Evolutionary conservation across 495 filamentous ascomycete species (phyloP), one percentile per base, ranked within the genome.

Genomic region (Talaromyces trachyspermus): DNA sequence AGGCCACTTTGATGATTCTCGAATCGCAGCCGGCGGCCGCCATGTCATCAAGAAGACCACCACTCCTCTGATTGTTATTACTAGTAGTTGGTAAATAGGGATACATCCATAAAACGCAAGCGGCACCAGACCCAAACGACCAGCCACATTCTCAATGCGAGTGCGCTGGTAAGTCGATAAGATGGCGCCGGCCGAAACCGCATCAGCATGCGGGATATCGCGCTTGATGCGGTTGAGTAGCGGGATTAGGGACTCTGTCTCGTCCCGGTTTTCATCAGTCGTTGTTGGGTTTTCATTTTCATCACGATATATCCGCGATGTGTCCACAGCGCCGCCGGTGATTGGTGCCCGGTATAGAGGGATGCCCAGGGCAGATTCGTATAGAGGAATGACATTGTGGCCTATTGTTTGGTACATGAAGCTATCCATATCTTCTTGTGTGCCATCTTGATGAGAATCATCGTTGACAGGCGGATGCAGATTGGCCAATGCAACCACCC

Each of bases 361-460:
- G 24, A 95, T 66, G 2, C 71, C 74, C 3, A 95, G 80, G 2
- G 86, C 88, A 24, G 75, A 54, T 49, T 81, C 79, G 61, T 95
- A 97, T 15, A 95, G 76, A 5, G 91, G 92, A 40, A 96, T 84
- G 15, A 96, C 66, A 43, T 73, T 72, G 66, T 96, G 90, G 30
- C 92, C 92, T 43, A 94, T 86, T 1, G 94, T 97, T 70, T 98
- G 92, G 74, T 96, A 98, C 92, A 98, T 97, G 80, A 88, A 95
- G 73, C 88, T 95, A 66, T 98, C 85, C 53, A 92, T 76, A 64
- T 94, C 89, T 49, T 81, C 70, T 49, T 80, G 76, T 38, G 71
- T 71, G 6, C 55, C 54, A 19, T 53, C 55, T 15, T 54, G 49
- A 4, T 35, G 45, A 26, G 26, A 19, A 14, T 45, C 51, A 43